phyloP scores from a whole-genome alignment of 495 filamentous ascomycete genomes.

The Parathielavia hyrcaniae region DNA sequence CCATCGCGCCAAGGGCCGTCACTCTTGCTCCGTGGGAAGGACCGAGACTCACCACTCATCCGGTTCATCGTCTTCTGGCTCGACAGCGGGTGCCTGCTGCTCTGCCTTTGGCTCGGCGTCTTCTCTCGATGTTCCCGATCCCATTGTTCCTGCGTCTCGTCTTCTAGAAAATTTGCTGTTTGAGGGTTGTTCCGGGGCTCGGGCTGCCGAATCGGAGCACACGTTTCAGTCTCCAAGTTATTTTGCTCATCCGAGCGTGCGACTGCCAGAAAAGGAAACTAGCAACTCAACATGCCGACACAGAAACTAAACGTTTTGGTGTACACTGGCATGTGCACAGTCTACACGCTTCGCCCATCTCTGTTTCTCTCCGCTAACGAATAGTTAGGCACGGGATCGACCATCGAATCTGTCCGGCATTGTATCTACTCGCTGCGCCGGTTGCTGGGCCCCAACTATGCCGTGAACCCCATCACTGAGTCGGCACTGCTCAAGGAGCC shows the following conservation, averaged over 20 bases:
- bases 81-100: constrained; percentile 14
- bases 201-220: not conserved
- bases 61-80: constrained; percentile 71
- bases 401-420: constrained; percentile 81
- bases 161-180: constrained; percentile 1
- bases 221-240: not conserved
- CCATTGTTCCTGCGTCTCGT: not conserved
- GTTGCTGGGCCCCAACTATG: constrained; percentile 87
- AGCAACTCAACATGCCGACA: constrained; percentile 40
- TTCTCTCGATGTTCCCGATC: constrained; percentile 45
- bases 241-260: constrained; percentile 3
- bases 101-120: constrained; percentile 40
- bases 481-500: constrained; percentile 82
- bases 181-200: not conserved
- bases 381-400: constrained; percentile 68
- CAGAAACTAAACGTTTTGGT: constrained; percentile 79
- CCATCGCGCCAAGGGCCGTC: not conserved
- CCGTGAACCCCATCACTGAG: constrained; percentile 77
- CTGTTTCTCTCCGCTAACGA: constrained; percentile 10
- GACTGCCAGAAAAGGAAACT: not conserved
- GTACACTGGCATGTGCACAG: constrained; percentile 59
- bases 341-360: constrained; percentile 1
- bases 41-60: constrained; percentile 93
- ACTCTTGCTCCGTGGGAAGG: not conserved
- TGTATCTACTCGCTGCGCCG: constrained; percentile 81